phyloP scores from a whole-genome alignment of 306 rosid species.

The Dalbergia oliveri region DNA sequence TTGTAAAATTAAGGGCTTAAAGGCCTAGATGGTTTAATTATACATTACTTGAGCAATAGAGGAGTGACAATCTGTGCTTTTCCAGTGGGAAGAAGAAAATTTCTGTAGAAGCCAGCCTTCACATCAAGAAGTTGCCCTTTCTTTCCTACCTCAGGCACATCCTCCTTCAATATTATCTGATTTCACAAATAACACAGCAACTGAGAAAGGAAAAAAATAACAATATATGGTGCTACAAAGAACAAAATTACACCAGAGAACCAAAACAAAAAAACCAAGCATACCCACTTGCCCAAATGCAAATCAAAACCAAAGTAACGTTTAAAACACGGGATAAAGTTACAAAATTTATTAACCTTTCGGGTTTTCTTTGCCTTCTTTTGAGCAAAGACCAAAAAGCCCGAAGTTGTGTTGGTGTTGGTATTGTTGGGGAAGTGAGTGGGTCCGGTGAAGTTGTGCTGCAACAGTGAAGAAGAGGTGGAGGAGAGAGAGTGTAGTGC shows the following conservation, averaged over 20 bases:
- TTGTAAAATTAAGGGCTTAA: not conserved
- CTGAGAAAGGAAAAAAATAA: not conserved
- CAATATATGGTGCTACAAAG: slow-evolving; percentile 5
- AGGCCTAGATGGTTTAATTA: slow-evolving; percentile 30
- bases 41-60: slow-evolving; percentile 76
- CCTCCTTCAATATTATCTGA: slow-evolving; percentile 91
- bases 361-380: slow-evolving; percentile 82
- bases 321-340: not conserved
- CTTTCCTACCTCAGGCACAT: slow-evolving; percentile 71
- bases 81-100: slow-evolving; percentile 77
- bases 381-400: slow-evolving; percentile 68
- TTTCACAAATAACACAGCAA: slow-evolving; percentile 44
- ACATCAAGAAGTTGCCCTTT: slow-evolving; percentile 82
- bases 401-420: slow-evolving; percentile 41
- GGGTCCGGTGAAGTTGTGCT: slow-evolving; percentile 54
- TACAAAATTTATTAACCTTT: slow-evolving; percentile 52
- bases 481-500: slow-evolving; percentile 71
- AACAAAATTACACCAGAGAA: slow-evolving; percentile 1
- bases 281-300: slow-evolving; percentile 25
- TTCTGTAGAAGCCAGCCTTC: slow-evolving; percentile 83
- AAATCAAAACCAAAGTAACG: slow-evolving; percentile 21
- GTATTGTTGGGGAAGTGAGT: slow-evolving; percentile 48
- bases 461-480: slow-evolving; percentile 62
- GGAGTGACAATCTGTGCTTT: slow-evolving; percentile 90
- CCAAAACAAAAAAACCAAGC: not conserved